Evolutionary conservation across 2,329 filamentous ascomycete genomes (phyloP).

Genomic region (Monilinia polystroma): DNA sequence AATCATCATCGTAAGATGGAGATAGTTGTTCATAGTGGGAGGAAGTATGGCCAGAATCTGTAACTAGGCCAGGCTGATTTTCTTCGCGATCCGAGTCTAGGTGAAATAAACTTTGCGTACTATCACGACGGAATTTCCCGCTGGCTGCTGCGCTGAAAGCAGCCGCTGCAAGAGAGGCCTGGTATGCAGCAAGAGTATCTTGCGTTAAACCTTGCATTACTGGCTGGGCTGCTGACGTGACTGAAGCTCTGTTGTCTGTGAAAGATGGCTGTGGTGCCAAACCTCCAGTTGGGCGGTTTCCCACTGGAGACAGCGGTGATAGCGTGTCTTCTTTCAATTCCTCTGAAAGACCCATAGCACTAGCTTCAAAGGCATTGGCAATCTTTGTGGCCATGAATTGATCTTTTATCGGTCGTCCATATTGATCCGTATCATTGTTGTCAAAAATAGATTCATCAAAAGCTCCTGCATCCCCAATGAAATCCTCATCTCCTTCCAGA

Average conservation of each 20-base stretch:
- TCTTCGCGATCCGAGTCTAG: conserved; percentile 36
- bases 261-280: conserved; percentile 36
- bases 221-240: not conserved
- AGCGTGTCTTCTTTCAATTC: not conserved
- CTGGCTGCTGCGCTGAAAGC: conserved; percentile 73
- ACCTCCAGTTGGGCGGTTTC: conserved; percentile 14
- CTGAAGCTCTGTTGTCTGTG: conserved; percentile 17
- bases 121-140: conserved; percentile 68
- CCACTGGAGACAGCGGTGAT: not conserved
- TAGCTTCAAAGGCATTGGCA: conserved; percentile 27
- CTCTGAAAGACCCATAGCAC: conserved; percentile 18
- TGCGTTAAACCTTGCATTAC: conserved; percentile 47
- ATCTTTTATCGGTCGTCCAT: conserved; percentile 56
- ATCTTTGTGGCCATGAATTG: conserved; percentile 35
- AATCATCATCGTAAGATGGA: conserved; percentile 45
- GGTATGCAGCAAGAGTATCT: conserved; percentile 68
- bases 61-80: conserved; percentile 42
- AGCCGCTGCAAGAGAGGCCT: conserved; percentile 79
- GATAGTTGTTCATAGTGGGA: conserved; percentile 41
- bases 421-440: conserved; percentile 61
- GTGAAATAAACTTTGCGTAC: conserved; percentile 29
- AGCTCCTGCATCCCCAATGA: conserved; percentile 48
- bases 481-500: conserved; percentile 48
- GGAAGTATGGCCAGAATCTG: conserved; percentile 43
- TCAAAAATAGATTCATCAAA: conserved; percentile 78